Evolutionary conservation across 352 stramenopile species (phyloP).

Genomic region (Pythium coloratum): DNA sequence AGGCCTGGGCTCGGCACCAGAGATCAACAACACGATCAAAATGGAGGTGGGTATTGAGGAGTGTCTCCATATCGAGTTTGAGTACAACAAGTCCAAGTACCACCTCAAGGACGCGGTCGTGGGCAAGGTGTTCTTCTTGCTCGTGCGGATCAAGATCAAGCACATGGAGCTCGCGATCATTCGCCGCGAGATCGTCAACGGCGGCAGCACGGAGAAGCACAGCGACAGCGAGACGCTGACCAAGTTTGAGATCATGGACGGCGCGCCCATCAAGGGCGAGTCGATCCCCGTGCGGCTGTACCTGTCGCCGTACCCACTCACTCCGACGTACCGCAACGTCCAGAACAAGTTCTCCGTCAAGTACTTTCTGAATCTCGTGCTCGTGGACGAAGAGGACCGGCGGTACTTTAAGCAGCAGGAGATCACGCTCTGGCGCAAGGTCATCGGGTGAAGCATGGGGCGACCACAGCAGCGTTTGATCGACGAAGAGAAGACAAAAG

Average conservation of each 20-base stretch:
- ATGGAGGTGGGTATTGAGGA: constrained; percentile 99
- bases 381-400: constrained; percentile 99
- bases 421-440: constrained; percentile 94
- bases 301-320: constrained; percentile 88
- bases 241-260: constrained; percentile 99
- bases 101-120: constrained; percentile 96
- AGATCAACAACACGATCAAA: constrained; percentile 93
- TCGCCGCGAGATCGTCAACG: constrained; percentile 90
- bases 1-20: constrained; percentile 49
- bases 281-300: constrained; percentile 97
- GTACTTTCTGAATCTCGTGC: constrained; percentile 98
- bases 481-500: not conserved
- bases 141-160: constrained; percentile 99
- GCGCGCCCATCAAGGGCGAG: constrained; percentile 95
- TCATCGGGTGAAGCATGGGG: constrained; percentile 18
- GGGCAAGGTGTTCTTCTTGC: constrained; percentile 97
- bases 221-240: constrained; percentile 97
- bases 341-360: constrained; percentile 93
- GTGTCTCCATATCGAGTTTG: constrained; percentile 99
- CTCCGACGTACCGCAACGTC: constrained; percentile 88
- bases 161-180: constrained; percentile 99
- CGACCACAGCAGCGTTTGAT: not conserved
- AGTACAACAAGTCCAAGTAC: constrained; percentile 97
- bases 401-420: constrained; percentile 99
- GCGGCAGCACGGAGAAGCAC: constrained; percentile 69